phyloP scores from a whole-genome alignment of 208 protist species.

The Acanthamoeba triangularis region DNA sequence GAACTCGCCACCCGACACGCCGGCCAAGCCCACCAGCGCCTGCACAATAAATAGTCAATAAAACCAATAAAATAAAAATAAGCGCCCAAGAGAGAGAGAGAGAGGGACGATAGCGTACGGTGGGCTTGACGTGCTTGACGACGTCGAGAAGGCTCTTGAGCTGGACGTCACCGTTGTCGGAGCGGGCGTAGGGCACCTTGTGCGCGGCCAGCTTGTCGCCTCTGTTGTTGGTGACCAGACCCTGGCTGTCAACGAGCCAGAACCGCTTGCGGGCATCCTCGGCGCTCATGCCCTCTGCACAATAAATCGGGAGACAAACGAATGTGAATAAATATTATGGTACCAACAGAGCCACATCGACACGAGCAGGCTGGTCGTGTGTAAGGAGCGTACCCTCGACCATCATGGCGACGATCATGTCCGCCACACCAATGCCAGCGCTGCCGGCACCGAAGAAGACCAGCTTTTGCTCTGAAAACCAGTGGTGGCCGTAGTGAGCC shows the following conservation, averaged over 20 bases:
- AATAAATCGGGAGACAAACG: conserved; percentile 81
- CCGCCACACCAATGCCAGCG: conserved; percentile 91
- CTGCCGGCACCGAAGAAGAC: conserved; percentile 91
- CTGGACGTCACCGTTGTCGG: conserved; percentile 84
- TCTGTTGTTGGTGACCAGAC: conserved; percentile 72
- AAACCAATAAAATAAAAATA: neutral
- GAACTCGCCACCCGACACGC: conserved; percentile 94
- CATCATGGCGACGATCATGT: conserved; percentile 94
- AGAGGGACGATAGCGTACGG: conserved; percentile 80
- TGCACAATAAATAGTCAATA: neutral
- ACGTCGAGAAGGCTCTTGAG: conserved; percentile 79
- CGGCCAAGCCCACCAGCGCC: conserved; percentile 88
- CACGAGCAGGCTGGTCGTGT: conserved; percentile 78
- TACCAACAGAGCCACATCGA: too few relatives aligned
- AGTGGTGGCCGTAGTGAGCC: neutral
- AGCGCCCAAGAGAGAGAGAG: too few relatives aligned
- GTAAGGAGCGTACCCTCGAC: conserved; percentile 84
- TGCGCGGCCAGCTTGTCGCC: conserved; percentile 92
- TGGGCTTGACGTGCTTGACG: conserved; percentile 95
- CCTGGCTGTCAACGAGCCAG: conserved; percentile 88
- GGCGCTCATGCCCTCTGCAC: conserved; percentile 86
- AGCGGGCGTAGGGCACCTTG: conserved; percentile 95
- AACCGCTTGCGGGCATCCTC: conserved; percentile 94
- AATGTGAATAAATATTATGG: too few relatives aligned
- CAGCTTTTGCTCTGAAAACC: conserved; percentile 83